These are phyloP conservation scores for Botrytis squamosa DNA, from an alignment of 2,329 filamentous ascomycete genomes.

Conservation along the genomic window DNA sequence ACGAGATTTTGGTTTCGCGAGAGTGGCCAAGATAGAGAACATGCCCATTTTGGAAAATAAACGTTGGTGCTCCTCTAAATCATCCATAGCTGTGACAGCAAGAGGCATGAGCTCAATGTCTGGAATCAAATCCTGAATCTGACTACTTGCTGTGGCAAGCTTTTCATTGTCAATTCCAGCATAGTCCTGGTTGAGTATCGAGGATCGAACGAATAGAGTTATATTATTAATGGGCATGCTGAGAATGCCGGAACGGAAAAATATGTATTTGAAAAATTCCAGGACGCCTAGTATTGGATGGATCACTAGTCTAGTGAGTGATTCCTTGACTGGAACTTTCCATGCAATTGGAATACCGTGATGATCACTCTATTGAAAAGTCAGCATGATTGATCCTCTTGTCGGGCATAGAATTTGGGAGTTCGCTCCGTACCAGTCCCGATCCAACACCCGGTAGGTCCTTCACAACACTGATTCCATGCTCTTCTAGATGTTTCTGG, in stretches of 20 bases:
- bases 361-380: slow-evolving; percentile 12
- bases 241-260: slow-evolving; percentile 18
- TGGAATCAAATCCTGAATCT: slow-evolving; percentile 1
- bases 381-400: background rate
- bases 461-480: slow-evolving; percentile 13
- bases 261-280: slow-evolving; percentile 21
- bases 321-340: slow-evolving; percentile 22
- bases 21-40: slow-evolving; percentile 20
- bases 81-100: slow-evolving; percentile 12
- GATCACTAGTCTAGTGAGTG: background rate
- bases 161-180: background rate
- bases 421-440: slow-evolving; percentile 3
- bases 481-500: slow-evolving; percentile 19
- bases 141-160: background rate
- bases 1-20: slow-evolving; percentile 19
- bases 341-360: slow-evolving; percentile 17
- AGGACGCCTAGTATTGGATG: slow-evolving; percentile 7
- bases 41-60: slow-evolving; percentile 20
- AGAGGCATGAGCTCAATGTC: slow-evolving; percentile 24
- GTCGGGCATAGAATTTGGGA: background rate
- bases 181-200: slow-evolving; percentile 3
- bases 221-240: slow-evolving; percentile 11
- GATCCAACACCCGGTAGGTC: slow-evolving; percentile 22
- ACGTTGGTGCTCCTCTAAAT: slow-evolving; percentile 17
- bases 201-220: slow-evolving; percentile 15